Percentiles rank a stretch among this genome's conserved stretches.
phyloP scores from a whole-genome alignment of 495 filamentous ascomycete species.

The Penicillium cosmopolitanum region DNA sequence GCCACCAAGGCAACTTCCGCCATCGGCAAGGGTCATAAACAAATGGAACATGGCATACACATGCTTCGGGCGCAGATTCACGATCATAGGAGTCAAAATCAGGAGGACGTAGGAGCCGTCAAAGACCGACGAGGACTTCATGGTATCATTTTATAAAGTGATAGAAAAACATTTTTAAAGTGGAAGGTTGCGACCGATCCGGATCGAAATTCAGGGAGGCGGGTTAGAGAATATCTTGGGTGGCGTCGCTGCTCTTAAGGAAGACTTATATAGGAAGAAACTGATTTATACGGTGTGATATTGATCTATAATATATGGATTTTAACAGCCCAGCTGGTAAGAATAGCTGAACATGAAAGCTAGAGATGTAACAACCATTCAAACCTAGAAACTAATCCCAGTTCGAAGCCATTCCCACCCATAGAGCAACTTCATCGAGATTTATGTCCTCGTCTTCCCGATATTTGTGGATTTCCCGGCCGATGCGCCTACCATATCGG shows the following conservation, averaged over 20 bases:
- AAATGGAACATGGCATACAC: neutral
- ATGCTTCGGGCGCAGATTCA: neutral
- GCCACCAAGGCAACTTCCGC: neutral
- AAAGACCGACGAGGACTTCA: neutral
- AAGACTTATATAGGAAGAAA: neutral
- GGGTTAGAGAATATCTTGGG: neutral
- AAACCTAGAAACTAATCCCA: neutral
- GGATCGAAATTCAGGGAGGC: neutral
- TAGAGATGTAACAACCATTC: too few species aligned
- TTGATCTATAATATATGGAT: too few species aligned
- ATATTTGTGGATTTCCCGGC: neutral
- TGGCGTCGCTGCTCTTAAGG: neutral
- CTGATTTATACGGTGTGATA: neutral
- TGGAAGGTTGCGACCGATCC: neutral
- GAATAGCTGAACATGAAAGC: too few species aligned
- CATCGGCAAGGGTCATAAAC: neutral
- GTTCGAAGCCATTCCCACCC: neutral
- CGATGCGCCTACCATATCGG: neutral
- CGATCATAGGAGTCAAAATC: neutral
- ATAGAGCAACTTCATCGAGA: constrained; percentile 19
- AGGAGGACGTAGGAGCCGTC: neutral
- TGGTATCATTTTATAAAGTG: neutral
- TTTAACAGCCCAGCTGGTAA: too few species aligned
- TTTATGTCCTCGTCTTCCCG: neutral
- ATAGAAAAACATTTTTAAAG: neutral